Evolutionary conservation across 1,284 basidiomycete species (phyloP).

Genomic region (Stygiomarasmius scandens): DNA sequence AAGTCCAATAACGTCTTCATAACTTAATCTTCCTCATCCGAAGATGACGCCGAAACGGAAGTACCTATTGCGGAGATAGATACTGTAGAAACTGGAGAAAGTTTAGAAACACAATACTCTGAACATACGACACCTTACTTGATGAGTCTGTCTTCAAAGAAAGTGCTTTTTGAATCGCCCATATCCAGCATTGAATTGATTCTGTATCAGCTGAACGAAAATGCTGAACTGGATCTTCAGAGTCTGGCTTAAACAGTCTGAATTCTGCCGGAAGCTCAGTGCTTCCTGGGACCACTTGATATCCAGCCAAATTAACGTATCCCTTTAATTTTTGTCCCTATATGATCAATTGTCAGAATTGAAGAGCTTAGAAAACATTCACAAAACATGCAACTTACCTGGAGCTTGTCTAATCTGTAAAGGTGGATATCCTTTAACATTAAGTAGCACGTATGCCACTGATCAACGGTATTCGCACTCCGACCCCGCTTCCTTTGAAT

Average conservation of each 20-base stretch:
- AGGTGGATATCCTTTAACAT: neutral
- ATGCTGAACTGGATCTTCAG: neutral
- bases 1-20: no score
- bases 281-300: neutral
- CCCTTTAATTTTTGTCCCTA: neutral
- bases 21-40: neutral
- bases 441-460: neutral
- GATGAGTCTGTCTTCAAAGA: neutral
- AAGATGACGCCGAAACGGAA: neutral
- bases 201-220: neutral
- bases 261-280: neutral
- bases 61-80: neutral
- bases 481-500: neutral
- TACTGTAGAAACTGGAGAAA: neutral
- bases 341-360: neutral
- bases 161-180: neutral
- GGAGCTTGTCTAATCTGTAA: neutral
- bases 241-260: neutral
- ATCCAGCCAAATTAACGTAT: neutral
- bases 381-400: neutral
- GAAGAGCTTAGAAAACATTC: neutral
- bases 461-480: neutral
- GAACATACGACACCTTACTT: neutral
- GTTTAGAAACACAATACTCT: neutral
- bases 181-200: neutral